Evolutionary conservation across 2,329 filamentous ascomycete species (phyloP).

Genomic region (Onygena corvina): DNA sequence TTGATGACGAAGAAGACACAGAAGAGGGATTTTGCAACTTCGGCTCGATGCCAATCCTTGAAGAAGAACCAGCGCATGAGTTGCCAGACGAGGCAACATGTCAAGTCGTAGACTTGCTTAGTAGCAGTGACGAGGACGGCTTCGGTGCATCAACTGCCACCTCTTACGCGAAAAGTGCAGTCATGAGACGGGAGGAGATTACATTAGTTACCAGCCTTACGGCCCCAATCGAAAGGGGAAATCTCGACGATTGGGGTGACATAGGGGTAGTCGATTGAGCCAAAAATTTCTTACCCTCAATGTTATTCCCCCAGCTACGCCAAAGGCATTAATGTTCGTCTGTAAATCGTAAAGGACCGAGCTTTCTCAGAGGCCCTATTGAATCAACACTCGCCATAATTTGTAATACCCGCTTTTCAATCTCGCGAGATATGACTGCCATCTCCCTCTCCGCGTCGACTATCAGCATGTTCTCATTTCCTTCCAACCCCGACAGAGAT

Average conservation of each 20-base stretch:
- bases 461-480: conserved; percentile 41
- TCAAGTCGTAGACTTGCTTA: neutral
- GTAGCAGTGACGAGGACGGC: neutral
- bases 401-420: conserved; percentile 22
- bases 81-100: neutral
- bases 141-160: neutral
- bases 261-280: conserved; percentile 7
- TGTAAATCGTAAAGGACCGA: conserved; percentile 22
- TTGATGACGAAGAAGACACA: conserved; percentile 24
- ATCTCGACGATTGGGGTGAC: conserved; percentile 3
- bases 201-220: neutral
- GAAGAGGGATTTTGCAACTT: neutral
- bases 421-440: conserved; percentile 40
- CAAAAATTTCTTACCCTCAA: too few relatives aligned
- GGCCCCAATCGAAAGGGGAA: neutral
- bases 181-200: neutral
- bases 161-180: neutral
- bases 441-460: conserved; percentile 44
- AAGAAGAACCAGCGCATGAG: neutral
- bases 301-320: neutral
- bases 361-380: conserved; percentile 26
- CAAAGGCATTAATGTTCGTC: neutral
- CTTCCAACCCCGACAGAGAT: conserved; percentile 37
- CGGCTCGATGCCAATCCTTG: neutral
- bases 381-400: conserved; percentile 25